Conservation (phyloP, 495 filamentous ascomycete species). For the Xylaria intraflava region DNA sequence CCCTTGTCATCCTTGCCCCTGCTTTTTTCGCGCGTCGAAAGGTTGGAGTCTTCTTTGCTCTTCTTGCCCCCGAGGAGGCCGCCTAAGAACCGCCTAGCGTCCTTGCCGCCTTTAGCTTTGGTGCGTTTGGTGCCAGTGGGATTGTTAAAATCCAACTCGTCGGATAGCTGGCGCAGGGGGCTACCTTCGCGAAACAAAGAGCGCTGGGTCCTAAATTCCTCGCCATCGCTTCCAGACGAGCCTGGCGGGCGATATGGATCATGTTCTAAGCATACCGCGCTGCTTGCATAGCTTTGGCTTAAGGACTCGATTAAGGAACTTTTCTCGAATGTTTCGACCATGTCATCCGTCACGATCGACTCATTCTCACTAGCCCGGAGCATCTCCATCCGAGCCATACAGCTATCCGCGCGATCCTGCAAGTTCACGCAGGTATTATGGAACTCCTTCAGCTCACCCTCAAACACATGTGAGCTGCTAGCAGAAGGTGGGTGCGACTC, state of each 20-base stretch:
- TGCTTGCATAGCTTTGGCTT: conserved; percentile 26
- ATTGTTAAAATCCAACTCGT: conserved; percentile 28
- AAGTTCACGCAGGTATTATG: conserved; percentile 67
- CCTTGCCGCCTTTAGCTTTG: conserved; percentile 31
- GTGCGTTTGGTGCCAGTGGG: conserved; percentile 31
- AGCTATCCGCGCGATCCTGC: conserved; percentile 65
- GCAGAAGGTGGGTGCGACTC: conserved; percentile 46
- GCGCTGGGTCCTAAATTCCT: conserved; percentile 38
- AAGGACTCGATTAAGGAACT: conserved; percentile 44
- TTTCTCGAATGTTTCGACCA: conserved; percentile 70
- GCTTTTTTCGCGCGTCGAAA: conserved; percentile 22
- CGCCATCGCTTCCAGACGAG: conserved; percentile 44
- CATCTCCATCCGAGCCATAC: conserved; percentile 47
- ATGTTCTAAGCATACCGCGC: conserved; percentile 28
- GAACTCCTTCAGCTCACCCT: conserved; percentile 63
- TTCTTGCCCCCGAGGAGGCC: conserved; percentile 40
- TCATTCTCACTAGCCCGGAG: conserved; percentile 51
- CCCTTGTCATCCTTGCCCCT: conserved; percentile 30
- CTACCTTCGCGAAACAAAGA: conserved; percentile 37
- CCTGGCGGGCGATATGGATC: conserved; percentile 36
- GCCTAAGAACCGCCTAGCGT: conserved; percentile 42
- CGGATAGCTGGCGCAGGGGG: conserved; percentile 34
- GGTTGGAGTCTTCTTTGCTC: conserved; percentile 24
- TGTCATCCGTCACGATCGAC: conserved; percentile 57
- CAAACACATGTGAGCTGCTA: conserved; percentile 41